Conservation (phyloP, 306 rosid genomes). For the Dalbergia cochinchinensis region DNA sequence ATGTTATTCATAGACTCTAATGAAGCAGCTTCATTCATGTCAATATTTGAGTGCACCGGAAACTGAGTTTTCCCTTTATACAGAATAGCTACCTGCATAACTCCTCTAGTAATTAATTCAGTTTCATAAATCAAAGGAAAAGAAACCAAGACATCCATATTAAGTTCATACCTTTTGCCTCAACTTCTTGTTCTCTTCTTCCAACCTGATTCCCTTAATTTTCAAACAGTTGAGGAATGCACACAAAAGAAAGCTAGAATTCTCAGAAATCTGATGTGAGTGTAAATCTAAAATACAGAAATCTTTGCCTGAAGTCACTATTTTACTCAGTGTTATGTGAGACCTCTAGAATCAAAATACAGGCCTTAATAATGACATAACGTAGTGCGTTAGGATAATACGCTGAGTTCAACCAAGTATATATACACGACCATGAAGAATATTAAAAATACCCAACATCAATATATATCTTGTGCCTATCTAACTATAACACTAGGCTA, state of each 20-base stretch:
- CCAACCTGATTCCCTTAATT: conserved; percentile 36
- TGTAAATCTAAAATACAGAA: conserved; percentile 10
- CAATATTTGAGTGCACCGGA: neutral
- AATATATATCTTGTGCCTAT: neutral
- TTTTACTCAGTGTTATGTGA: neutral
- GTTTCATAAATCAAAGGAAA: neutral
- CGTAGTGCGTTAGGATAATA: neutral
- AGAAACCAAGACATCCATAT: neutral
- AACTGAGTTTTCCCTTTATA: neutral
- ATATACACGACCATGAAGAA: neutral
- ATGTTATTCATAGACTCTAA: conserved; percentile 44
- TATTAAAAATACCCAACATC: no score
- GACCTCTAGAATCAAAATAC: neutral
- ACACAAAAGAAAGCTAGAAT: conserved; percentile 5
- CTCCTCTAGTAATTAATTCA: neutral
- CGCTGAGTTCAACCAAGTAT: neutral
- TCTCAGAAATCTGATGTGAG: conserved; percentile 2
- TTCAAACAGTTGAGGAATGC: conserved; percentile 6
- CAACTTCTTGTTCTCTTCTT: conserved; percentile 45
- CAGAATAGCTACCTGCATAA: conserved; percentile 22
- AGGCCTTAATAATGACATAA: no score
- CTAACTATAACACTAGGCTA: neutral
- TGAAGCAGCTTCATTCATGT: conserved; percentile 34
- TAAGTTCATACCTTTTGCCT: conserved; percentile 42
- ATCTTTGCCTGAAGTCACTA: neutral